Evolutionary conservation across 2,329 filamentous ascomycete genomes (phyloP).

Genomic region (Fusarium albosuccineum): DNA sequence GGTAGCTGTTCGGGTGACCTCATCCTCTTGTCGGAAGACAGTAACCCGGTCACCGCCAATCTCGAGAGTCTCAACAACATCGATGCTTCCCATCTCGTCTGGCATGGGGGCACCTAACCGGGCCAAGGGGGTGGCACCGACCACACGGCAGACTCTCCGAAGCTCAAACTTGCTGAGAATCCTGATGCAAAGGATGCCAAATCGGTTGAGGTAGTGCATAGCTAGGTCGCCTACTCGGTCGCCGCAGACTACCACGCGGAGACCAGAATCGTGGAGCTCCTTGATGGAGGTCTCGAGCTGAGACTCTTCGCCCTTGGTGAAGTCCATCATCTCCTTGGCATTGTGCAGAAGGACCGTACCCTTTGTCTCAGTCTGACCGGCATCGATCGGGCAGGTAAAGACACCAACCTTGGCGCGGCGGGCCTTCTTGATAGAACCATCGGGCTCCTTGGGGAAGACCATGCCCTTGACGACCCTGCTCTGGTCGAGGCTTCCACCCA

Average conservation of each 20-base stretch:
- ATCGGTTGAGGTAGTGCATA: slow-evolving; percentile 97
- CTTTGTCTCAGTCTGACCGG: slow-evolving; percentile 97
- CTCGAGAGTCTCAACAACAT: slow-evolving; percentile 96
- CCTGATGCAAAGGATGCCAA: slow-evolving; percentile 95
- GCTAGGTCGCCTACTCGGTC: slow-evolving; percentile 96
- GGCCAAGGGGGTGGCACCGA: slow-evolving; percentile 95
- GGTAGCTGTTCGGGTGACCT: slow-evolving; percentile 91
- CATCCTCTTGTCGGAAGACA: slow-evolving; percentile 96
- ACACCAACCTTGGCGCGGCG: slow-evolving; percentile 95
- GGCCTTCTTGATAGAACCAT: slow-evolving; percentile 91
- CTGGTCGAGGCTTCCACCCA: slow-evolving; percentile 96
- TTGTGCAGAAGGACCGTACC: slow-evolving; percentile 97
- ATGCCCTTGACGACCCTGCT: slow-evolving; percentile 96
- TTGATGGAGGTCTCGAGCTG: slow-evolving; percentile 94
- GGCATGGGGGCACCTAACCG: slow-evolving; percentile 98
- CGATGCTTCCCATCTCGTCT: slow-evolving; percentile 97
- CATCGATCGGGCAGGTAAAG: slow-evolving; percentile 96
- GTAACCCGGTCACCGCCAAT: slow-evolving; percentile 98
- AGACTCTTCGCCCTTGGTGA: slow-evolving; percentile 94
- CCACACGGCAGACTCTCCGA: slow-evolving; percentile 92
- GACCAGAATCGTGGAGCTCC: slow-evolving; percentile 92
- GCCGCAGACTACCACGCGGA: slow-evolving; percentile 92
- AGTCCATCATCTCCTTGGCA: slow-evolving; percentile 98
- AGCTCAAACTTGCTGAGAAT: slow-evolving; percentile 99
- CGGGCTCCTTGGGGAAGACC: slow-evolving; percentile 97